phyloP scores from a whole-genome alignment of 441 rosid genomes.

The Adansonia madagascariensis region DNA sequence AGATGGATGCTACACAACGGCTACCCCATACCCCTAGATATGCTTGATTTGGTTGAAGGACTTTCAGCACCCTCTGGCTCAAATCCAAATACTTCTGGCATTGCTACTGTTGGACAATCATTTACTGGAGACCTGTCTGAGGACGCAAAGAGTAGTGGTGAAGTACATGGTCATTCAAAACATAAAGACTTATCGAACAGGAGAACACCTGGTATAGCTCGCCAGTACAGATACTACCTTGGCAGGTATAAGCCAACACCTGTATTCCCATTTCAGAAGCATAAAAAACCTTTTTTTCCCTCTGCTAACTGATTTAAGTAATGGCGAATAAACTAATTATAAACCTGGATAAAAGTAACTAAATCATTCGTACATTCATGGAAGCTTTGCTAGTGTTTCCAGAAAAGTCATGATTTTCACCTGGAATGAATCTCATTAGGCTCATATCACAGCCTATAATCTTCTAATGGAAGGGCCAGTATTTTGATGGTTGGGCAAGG shows the following conservation, averaged over 20 bases:
- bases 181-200: constrained; percentile 58
- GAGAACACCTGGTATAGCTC: constrained; percentile 48
- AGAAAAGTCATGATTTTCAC: neutral
- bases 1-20: constrained; percentile 77
- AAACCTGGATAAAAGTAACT: neutral
- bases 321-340: neutral
- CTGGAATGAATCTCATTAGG: neutral
- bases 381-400: neutral
- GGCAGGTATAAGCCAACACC: constrained; percentile 47
- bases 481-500: neutral
- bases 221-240: constrained; percentile 60
- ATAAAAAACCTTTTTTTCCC: neutral
- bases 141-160: constrained; percentile 46
- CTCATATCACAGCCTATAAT: neutral
- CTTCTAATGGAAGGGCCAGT: neutral
- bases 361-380: neutral
- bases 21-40: constrained; percentile 61
- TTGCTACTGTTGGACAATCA: constrained; percentile 38
- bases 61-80: constrained; percentile 34
- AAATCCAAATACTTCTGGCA: constrained; percentile 34
- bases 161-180: neutral
- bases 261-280: neutral
- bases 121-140: constrained; percentile 52
- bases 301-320: neutral
- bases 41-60: constrained; percentile 56